Conservation (phyloP, 2,329 filamentous ascomycete genomes). For the Sordariomycetes sp. region DNA sequence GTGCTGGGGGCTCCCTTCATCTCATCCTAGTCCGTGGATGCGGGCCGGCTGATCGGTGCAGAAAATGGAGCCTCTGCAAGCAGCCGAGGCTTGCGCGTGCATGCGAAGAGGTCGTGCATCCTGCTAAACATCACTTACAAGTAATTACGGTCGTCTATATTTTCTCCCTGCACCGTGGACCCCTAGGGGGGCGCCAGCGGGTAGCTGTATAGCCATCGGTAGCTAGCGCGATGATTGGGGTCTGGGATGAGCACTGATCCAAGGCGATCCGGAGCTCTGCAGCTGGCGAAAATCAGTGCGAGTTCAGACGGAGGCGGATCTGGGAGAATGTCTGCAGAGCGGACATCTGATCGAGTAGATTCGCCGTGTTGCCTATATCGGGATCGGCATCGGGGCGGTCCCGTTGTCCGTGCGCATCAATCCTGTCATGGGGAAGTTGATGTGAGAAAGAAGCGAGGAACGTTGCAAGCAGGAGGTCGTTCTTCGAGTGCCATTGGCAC, state of each 20-base stretch:
- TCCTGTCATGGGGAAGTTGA: not conserved
- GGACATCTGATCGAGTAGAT: not conserved
- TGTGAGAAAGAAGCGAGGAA: not conserved
- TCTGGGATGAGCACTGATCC: too few species aligned
- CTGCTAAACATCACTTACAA: too few species aligned
- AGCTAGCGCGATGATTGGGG: too few species aligned
- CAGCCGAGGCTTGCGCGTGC: too few species aligned
- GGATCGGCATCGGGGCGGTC: not conserved
- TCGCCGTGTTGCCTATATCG: not conserved
- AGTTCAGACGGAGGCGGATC: not conserved
- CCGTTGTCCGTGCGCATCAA: not conserved
- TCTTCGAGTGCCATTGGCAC: too few species aligned
- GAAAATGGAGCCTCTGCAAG: too few species aligned
- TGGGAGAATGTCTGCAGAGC: not conserved
- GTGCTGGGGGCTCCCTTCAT: not conserved
- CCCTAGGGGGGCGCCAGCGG: too few species aligned
- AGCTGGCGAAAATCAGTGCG: not conserved
- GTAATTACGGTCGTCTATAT: too few species aligned
- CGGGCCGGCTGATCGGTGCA: too few species aligned
- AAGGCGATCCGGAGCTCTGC: not conserved
- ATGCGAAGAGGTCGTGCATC: too few species aligned
- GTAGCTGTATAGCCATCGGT: too few species aligned
- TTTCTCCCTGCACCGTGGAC: too few species aligned
- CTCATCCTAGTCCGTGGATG: not conserved
- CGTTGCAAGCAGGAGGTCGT: not conserved